Evolutionary conservation across 371 early-diverging fungal species (phyloP).

Genomic region (Mucor circinelloides): DNA sequence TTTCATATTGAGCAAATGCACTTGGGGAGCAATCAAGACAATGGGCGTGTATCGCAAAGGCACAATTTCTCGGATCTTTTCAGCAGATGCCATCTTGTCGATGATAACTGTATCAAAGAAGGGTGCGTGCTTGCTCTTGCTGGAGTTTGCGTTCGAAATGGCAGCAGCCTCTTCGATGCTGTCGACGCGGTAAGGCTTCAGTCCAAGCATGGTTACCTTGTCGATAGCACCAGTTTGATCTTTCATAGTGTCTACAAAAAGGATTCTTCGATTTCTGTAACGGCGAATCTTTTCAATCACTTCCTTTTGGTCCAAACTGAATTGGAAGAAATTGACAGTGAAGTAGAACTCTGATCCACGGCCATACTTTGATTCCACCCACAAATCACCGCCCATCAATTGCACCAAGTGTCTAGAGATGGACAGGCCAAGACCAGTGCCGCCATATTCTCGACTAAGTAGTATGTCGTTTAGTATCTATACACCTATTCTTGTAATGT

Average conservation of each 20-base stretch:
- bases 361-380: conserved; percentile 71
- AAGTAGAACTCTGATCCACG: conserved; percentile 78
- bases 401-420: conserved; percentile 76
- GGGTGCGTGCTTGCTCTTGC: conserved; percentile 29
- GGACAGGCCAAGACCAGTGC: conserved; percentile 84
- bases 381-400: conserved; percentile 80
- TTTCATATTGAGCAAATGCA: conserved; percentile 55
- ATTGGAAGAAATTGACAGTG: conserved; percentile 50
- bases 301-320: conserved; percentile 10
- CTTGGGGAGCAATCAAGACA: conserved; percentile 55
- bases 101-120: conserved; percentile 60
- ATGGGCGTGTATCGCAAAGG: conserved; percentile 69
- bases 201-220: conserved; percentile 40
- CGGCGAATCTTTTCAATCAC: conserved; percentile 45
- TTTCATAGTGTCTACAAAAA: conserved; percentile 47
- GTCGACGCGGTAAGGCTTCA: conserved; percentile 41
- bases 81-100: conserved; percentile 53
- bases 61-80: conserved; percentile 55
- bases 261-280: conserved; percentile 47
- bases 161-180: conserved; percentile 45
- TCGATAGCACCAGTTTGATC: conserved; percentile 20
- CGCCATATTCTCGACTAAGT: conserved; percentile 72
- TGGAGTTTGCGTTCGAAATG: conserved; percentile 17
- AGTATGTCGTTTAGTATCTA: neutral
- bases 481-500: too few species aligned